Conservation (phyloP, 23 red algal species). For the Agarophyton chilense region DNA sequence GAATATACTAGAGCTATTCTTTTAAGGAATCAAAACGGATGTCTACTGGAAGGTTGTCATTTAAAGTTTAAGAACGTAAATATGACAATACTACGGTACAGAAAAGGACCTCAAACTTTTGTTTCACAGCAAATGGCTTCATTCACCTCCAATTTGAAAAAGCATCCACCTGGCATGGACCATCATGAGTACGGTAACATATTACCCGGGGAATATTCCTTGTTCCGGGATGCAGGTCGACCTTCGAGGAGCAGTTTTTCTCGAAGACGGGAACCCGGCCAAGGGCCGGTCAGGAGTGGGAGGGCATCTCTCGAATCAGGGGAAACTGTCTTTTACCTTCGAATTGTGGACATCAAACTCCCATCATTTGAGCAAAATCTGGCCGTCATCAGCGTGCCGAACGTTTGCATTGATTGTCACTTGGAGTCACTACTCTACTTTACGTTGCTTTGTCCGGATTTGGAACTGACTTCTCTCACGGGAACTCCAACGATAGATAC, state of each 20-base stretch:
- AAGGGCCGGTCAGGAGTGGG: background rate
- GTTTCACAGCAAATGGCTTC: background rate
- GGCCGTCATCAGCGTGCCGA: background rate
- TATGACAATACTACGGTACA: slow-evolving; percentile 9
- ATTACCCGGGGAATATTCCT: background rate
- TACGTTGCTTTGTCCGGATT: background rate
- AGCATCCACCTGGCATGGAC: background rate
- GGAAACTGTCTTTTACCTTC: background rate
- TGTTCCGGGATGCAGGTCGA: background rate
- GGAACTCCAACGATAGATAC: background rate
- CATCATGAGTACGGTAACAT: background rate
- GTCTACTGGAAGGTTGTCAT: background rate
- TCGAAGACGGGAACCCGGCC: background rate
- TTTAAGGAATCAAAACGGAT: background rate
- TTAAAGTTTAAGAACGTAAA: background rate
- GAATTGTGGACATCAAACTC: background rate
- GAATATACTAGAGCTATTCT: background rate
- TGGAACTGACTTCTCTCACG: background rate
- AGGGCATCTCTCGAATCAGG: background rate
- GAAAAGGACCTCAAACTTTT: background rate
- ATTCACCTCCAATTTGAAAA: background rate
- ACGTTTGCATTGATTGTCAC: background rate
- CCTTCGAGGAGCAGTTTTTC: background rate
- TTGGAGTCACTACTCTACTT: background rate
- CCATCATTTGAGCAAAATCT: background rate